phyloP scores from a whole-genome alignment of 192 early-diverging fungal species.

The Mycoemilia scoparia region DNA sequence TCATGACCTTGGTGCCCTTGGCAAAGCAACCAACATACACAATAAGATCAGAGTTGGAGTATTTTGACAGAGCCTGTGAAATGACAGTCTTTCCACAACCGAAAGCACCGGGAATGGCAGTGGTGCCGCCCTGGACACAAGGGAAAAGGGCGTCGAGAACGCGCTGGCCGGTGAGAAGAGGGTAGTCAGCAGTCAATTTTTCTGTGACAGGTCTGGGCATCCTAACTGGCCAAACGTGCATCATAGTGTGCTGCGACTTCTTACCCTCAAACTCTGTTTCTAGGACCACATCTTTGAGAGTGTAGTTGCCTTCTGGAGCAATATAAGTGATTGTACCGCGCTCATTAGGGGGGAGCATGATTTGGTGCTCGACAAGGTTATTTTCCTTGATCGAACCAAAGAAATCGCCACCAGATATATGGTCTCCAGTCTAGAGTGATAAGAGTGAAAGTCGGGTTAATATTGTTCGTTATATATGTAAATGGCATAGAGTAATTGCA shows the following conservation, averaged over 20 bases:
- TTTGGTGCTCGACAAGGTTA: conserved; percentile 78
- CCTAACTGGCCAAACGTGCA: conserved; percentile 96
- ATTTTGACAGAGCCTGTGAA: conserved; percentile 97
- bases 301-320: conserved; percentile 82
- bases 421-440: conserved; percentile 55
- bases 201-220: conserved; percentile 85
- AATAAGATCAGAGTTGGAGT: conserved; percentile 99
- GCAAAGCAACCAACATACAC: conserved; percentile 83
- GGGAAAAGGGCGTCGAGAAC: conserved; percentile 98
- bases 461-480: too few species aligned
- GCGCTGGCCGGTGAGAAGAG: conserved; percentile 93
- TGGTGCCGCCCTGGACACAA: conserved; percentile 97
- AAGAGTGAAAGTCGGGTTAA: conserved; percentile 1
- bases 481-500: background rate
- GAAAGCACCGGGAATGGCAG: conserved; percentile 98
- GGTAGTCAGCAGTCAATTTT: conserved; percentile 88
- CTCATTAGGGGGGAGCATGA: conserved; percentile 86
- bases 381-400: conserved; percentile 92
- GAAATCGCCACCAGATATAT: conserved; percentile 96
- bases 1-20: conserved; percentile 39
- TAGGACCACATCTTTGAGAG: conserved; percentile 73
- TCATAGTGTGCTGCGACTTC: conserved; percentile 81
- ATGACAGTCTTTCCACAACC: conserved; percentile 99
- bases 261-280: conserved; percentile 97
- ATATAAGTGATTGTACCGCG: conserved; percentile 94